A percentile compares a stretch with the other conserved stretches of the same genome.
phyloP scores from a whole-genome alignment of 2,329 filamentous ascomycete species.

The Fusarium sp. region DNA sequence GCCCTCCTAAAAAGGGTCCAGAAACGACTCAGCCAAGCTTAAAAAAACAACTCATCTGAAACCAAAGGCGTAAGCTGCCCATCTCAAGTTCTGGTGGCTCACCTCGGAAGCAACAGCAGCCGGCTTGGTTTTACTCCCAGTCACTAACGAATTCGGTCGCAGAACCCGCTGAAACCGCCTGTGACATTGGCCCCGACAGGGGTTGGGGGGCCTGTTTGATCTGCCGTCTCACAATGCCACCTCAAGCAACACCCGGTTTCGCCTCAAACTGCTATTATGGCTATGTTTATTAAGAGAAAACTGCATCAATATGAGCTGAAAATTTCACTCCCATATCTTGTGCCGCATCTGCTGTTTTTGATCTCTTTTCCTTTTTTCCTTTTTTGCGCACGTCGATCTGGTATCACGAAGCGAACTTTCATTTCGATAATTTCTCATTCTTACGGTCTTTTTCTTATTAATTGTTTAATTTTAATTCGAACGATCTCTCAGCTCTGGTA shows the following conservation, averaged over 20 bases:
- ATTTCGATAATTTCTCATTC: conserved; percentile 24
- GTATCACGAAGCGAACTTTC: conserved; percentile 29
- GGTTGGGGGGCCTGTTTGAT: conserved; percentile 33
- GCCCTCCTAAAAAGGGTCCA: background rate
- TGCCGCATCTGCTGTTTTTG: background rate
- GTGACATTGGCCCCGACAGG: conserved; percentile 2
- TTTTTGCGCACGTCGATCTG: conserved; percentile 25
- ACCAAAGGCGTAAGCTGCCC: background rate
- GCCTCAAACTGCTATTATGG: conserved; percentile 9
- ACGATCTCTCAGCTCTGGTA: conserved; percentile 18
- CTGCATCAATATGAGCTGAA: background rate
- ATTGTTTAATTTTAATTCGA: conserved; percentile 23
- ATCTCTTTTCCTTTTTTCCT: background rate
- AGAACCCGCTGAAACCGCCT: conserved; percentile 5
- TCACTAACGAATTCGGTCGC: background rate
- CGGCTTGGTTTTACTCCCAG: conserved; percentile 18
- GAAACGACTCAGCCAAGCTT: background rate
- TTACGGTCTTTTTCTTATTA: conserved; percentile 17
- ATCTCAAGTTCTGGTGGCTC: background rate
- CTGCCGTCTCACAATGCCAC: conserved; percentile 40
- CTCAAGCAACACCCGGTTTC: conserved; percentile 40
- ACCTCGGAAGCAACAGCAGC: conserved; percentile 16
- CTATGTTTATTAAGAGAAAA: background rate
- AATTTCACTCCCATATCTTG: conserved; percentile 21
- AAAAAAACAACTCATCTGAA: conserved; percentile 7